Conservation (phyloP, 2,329 filamentous ascomycete genomes). For the Paracoccidioides brasiliensis region DNA sequence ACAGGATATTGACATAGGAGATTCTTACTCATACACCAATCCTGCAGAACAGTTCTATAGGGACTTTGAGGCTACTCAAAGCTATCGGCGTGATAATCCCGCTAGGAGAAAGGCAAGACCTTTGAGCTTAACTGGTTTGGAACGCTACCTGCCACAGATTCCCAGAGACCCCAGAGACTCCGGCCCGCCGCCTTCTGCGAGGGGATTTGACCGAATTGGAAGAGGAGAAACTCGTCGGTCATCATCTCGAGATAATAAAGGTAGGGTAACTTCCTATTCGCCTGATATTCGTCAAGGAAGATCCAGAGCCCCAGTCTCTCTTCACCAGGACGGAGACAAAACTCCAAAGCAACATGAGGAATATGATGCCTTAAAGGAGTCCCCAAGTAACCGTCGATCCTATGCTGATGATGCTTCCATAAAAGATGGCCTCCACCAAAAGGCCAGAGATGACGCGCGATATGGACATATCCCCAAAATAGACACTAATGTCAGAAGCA, state of each 20-base stretch:
- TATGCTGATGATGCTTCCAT: conserved; percentile 4
- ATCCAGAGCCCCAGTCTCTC: conserved; percentile 30
- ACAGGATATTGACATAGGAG: conserved; percentile 29
- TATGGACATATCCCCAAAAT: not conserved
- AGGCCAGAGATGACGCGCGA: not conserved
- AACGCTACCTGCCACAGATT: conserved; percentile 19
- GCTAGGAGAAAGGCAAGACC: conserved; percentile 22
- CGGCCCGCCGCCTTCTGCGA: conserved; percentile 26
- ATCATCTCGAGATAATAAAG: conserved; percentile 13
- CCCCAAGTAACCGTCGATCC: conserved; percentile 14
- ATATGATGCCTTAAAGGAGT: conserved; percentile 32
- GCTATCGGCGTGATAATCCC: conserved; percentile 19
- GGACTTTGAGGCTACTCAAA: conserved; percentile 26
- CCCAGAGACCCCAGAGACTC: conserved; percentile 5
- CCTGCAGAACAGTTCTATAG: conserved; percentile 35
- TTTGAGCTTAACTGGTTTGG: conserved; percentile 28
- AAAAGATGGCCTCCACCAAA: conserved; percentile 3
- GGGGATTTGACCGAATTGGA: conserved; percentile 23
- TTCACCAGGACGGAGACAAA: conserved; percentile 37
- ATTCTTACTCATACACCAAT: conserved; percentile 36
- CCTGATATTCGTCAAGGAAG: conserved; percentile 23
- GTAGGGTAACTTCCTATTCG: conserved; percentile 24
- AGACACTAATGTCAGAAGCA: not conserved
- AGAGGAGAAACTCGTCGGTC: conserved; percentile 9
- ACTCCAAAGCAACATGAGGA: conserved; percentile 32